Conservation (phyloP, 805 yeast genomes). For the Danielia reshetovae region DNA sequence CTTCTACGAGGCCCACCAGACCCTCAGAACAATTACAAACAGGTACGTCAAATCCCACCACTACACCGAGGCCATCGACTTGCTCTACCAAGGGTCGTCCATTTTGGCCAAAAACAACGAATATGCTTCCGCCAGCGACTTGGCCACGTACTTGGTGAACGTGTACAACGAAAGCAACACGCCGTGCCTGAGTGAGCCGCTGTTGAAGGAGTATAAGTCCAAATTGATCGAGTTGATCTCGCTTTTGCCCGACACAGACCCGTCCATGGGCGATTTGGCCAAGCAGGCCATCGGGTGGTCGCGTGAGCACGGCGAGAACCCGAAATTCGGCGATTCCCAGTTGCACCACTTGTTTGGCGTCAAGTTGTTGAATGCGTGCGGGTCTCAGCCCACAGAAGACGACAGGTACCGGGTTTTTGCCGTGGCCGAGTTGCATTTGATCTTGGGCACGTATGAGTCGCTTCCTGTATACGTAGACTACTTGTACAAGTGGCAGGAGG, state of each 20-base stretch:
- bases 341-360: slow-evolving; percentile 72
- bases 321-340: slow-evolving; percentile 71
- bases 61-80: slow-evolving; percentile 66
- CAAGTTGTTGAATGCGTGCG: slow-evolving; percentile 46
- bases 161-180: slow-evolving; percentile 54
- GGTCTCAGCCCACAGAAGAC: slow-evolving; percentile 19
- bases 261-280: slow-evolving; percentile 58
- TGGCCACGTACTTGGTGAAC: slow-evolving; percentile 67
- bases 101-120: slow-evolving; percentile 66
- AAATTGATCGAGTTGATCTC: slow-evolving; percentile 46
- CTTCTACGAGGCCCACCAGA: slow-evolving; percentile 94
- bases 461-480: slow-evolving; percentile 39
- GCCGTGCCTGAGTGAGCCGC: slow-evolving; percentile 20
- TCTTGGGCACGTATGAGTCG: slow-evolving; percentile 60
- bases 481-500: slow-evolving; percentile 40
- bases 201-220: slow-evolving; percentile 38
- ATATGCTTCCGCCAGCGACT: slow-evolving; percentile 78
- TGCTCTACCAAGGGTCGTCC: slow-evolving; percentile 67
- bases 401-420: slow-evolving; percentile 41
- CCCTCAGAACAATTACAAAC: slow-evolving; percentile 83
- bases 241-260: slow-evolving; percentile 40
- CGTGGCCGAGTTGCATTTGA: slow-evolving; percentile 70
- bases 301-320: slow-evolving; percentile 27
- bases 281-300: slow-evolving; percentile 70
- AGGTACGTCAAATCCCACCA: slow-evolving; percentile 70